Evolutionary conservation across 108 stramenopile genomes (phyloP), one percentile per base, ranked within the genome.

Genomic region (Skeletonema menzelii): DNA sequence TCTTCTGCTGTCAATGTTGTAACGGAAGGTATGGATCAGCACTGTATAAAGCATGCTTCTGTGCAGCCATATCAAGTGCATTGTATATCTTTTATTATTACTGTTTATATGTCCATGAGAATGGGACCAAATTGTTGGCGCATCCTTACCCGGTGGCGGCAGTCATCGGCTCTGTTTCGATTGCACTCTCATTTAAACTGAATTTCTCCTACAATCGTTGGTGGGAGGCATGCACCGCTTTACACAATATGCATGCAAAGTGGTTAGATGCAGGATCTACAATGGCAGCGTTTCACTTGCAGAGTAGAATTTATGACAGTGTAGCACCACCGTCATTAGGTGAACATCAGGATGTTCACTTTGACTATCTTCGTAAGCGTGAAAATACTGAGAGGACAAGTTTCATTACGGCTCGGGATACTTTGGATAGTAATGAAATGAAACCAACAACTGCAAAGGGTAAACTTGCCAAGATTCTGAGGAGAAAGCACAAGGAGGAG

Each of bases 71-170:
- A 28, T 64, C 63, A 14, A 58, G 38, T 38, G 30, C 24, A 22
- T 27, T 65, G 6, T 73, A 73, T 47, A 6, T 35, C n/a, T 17
- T 55, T 2, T 40, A 63, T 44, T 59, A 59, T 22, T 53, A 14
- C 15, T 0, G 6, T 3, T 47, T n/a, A 0, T 27, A 12, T 17
- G 7, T 35, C 57, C 35, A 69, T 4, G 15, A 26, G 13, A n/a
- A n/a, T n/a, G 34, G 11, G 6, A 34, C 24, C n/a, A 11, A 40
- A 19, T 8, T 28, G n/a, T 69, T 86, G 26, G 57, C 38, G 20
- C 83, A 90, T 82, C 89, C 89, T 12, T 90, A 91, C 72, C 82
- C 87, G 4, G 86, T 91, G 46, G 63, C 82, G 22, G 90, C 87
- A 2, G 34, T 91, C 22, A 62, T 89, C 27, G 40, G 80, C 49